Conservation (phyloP, 371 early-diverging fungal species). For the Mucor lusitanicus region DNA sequence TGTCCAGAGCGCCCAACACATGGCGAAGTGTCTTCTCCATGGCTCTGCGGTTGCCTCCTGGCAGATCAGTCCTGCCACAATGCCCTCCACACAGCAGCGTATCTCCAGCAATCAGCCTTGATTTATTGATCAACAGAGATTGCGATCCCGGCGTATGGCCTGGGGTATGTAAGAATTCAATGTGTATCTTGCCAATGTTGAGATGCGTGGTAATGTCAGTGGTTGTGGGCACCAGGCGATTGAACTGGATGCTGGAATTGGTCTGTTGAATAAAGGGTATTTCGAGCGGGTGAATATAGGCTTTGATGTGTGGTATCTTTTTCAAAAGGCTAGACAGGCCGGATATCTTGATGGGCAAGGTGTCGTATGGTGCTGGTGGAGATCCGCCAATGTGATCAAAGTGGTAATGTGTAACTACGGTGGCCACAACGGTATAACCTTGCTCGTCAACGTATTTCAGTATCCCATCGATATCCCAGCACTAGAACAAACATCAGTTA, state of each 20-base stretch:
- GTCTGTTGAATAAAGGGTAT: slow-evolving; percentile 66
- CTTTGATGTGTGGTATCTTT: slow-evolving; percentile 67
- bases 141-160: slow-evolving; percentile 92
- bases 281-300: slow-evolving; percentile 78
- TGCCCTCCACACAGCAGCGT: slow-evolving; percentile 74
- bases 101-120: slow-evolving; percentile 85
- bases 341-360: slow-evolving; percentile 74
- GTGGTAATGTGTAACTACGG: slow-evolving; percentile 80
- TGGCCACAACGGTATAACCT: slow-evolving; percentile 70
- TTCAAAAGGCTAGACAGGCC: slow-evolving; percentile 76
- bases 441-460: slow-evolving; percentile 58
- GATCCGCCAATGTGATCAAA: slow-evolving; percentile 79
- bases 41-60: slow-evolving; percentile 63
- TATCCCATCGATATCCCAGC: slow-evolving; percentile 89
- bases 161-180: slow-evolving; percentile 83
- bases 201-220: slow-evolving; percentile 57
- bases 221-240: slow-evolving; percentile 64
- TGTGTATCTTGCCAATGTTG: slow-evolving; percentile 50
- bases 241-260: slow-evolving; percentile 66
- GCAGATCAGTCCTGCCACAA: slow-evolving; percentile 81
- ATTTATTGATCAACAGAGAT: slow-evolving; percentile 73
- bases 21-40: slow-evolving; percentile 72
- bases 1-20: slow-evolving; percentile 59
- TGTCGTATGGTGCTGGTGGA: slow-evolving; percentile 84
- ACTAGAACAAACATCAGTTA: slow-evolving; percentile 34